Conservation (phyloP, 176 grass and related monocot genomes). For the Musa troglodytarum region DNA sequence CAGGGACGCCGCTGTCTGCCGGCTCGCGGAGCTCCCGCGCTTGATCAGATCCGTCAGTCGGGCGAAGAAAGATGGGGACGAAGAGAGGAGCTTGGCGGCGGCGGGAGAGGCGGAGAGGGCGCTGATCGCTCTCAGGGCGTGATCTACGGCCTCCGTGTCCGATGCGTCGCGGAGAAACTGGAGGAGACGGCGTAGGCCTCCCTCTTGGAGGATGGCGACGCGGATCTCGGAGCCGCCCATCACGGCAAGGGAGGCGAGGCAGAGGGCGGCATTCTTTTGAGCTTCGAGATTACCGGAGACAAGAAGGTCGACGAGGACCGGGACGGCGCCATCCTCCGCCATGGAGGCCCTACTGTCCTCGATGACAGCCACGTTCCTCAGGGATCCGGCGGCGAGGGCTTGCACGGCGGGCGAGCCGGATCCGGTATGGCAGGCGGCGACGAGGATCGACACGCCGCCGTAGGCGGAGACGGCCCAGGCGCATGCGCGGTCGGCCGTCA, state of each 20-base stretch:
- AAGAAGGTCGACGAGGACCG: slow-evolving; percentile 53
- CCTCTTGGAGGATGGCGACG: slow-evolving; percentile 44
- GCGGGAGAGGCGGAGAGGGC: slow-evolving; percentile 40
- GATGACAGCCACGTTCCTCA: slow-evolving; percentile 51
- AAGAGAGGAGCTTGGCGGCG: slow-evolving; percentile 44
- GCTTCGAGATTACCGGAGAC: slow-evolving; percentile 30
- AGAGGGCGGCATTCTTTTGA: slow-evolving; percentile 43
- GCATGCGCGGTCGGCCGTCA: slow-evolving; percentile 38
- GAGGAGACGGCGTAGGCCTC: slow-evolving; percentile 46
- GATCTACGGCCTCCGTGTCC: slow-evolving; percentile 50
- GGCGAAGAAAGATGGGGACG: slow-evolving; percentile 53
- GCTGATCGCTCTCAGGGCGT: slow-evolving; percentile 45
- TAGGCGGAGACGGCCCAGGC: slow-evolving; percentile 77
- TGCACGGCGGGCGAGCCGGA: slow-evolving; percentile 39
- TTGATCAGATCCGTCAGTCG: slow-evolving; percentile 58
- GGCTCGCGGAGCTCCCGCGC: slow-evolving; percentile 34
- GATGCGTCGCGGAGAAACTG: slow-evolving; percentile 45
- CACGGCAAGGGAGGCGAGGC: slow-evolving; percentile 60
- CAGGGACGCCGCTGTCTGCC: slow-evolving; percentile 50
- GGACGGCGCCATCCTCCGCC: slow-evolving; percentile 62
- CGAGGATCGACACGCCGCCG: slow-evolving; percentile 59
- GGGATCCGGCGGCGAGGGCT: slow-evolving; percentile 36
- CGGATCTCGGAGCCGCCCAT: slow-evolving; percentile 42
- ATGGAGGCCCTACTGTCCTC: slow-evolving; percentile 53
- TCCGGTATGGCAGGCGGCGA: slow-evolving; percentile 62